Percentiles rank a stretch among this genome's conserved stretches.
These are phyloP conservation scores for Rubia tinctorum DNA, from an alignment of 305 asterid species.

Conservation along the genomic window DNA sequence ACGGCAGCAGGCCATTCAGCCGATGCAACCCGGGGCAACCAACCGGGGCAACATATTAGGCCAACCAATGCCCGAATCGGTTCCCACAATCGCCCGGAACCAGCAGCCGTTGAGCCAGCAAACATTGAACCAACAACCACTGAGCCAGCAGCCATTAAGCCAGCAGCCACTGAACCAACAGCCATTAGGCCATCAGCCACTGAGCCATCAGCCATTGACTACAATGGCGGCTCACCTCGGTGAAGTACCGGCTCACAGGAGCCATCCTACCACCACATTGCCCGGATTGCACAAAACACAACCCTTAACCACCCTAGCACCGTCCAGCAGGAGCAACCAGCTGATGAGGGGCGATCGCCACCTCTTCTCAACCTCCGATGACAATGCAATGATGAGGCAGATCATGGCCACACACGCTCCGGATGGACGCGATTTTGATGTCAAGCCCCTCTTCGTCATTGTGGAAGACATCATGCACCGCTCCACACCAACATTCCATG, in stretches of 20 bases:
- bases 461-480: conserved; percentile 74
- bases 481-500: conserved; percentile 29
- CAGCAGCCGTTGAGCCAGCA: neutral
- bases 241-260: conserved; percentile 3
- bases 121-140: neutral
- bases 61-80: neutral
- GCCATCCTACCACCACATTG: neutral
- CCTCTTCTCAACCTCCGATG: conserved; percentile 46
- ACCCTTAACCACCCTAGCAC: neutral
- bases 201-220: neutral
- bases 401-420: conserved; percentile 57
- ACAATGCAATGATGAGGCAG: conserved; percentile 59
- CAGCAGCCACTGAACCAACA: neutral
- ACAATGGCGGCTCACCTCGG: conserved; percentile 14
- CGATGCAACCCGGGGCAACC: neutral
- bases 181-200: neutral
- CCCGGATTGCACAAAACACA: neutral
- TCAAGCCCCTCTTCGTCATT: conserved; percentile 51
- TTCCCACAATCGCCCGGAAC: neutral
- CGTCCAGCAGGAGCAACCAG: conserved; percentile 22
- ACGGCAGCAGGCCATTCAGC: conserved; percentile 14
- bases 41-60: neutral
- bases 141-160: neutral
- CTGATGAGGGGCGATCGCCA: conserved; percentile 36
- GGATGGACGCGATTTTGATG: conserved; percentile 53